Percentiles rank a stretch among this genome's conserved stretches.
These are phyloP conservation scores for Beauveria medogensis DNA, from an alignment of 2,329 filamentous ascomycete genomes.

Conservation along the genomic window DNA sequence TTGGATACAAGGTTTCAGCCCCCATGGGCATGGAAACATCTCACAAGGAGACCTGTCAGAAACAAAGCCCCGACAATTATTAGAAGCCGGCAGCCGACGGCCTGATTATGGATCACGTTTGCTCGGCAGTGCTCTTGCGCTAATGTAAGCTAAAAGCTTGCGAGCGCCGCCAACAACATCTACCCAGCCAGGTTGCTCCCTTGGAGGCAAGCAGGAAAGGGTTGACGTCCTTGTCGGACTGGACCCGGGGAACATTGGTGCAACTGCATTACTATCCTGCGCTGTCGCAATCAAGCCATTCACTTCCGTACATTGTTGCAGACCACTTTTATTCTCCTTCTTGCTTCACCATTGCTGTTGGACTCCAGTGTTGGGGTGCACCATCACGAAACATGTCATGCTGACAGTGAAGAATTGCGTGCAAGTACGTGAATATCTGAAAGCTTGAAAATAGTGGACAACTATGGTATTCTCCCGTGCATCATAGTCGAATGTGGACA, in stretches of 20 bases:
- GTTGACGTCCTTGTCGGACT: background rate
- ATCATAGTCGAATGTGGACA: background rate
- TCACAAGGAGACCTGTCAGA: background rate
- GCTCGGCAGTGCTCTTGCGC: background rate
- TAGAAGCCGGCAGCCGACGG: conserved; percentile 1
- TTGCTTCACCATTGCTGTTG: background rate
- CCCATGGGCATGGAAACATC: background rate
- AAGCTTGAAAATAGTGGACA: too few species aligned
- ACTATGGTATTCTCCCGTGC: background rate
- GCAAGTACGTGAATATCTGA: background rate
- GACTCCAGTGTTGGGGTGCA: background rate
- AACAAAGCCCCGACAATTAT: background rate
- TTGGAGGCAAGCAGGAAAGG: background rate
- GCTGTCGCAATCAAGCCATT: background rate
- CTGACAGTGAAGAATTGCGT: background rate
- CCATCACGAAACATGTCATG: background rate
- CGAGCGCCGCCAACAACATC: background rate
- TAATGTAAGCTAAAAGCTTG: background rate
- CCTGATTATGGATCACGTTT: background rate
- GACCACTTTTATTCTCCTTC: background rate
- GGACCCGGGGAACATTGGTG: background rate
- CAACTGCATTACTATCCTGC: background rate
- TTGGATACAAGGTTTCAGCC: background rate
- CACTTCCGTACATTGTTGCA: background rate
- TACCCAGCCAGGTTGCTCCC: background rate